These are phyloP conservation scores for Sanghuangporus sanghuang DNA, from an alignment of 1,284 basidiomycete genomes.

Conservation along the genomic window DNA sequence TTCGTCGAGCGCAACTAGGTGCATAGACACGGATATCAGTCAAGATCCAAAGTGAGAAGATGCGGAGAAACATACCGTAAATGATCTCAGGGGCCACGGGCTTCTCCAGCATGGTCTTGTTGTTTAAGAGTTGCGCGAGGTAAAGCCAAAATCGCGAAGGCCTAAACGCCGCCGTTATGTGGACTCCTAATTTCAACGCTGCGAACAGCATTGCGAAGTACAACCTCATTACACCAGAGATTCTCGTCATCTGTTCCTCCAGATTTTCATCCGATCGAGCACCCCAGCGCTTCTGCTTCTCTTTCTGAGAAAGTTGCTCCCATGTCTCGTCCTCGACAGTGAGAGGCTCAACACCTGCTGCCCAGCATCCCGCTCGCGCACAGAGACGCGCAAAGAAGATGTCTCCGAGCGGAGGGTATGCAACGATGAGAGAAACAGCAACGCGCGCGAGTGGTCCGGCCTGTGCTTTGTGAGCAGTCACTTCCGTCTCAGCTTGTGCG, in stretches of 20 bases:
- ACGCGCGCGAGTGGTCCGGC: constrained; percentile 83
- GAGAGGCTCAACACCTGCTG: constrained; percentile 47
- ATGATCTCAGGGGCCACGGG: constrained; percentile 59
- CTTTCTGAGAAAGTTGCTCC: constrained; percentile 34
- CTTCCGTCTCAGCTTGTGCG: constrained; percentile 92
- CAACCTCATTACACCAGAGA: constrained; percentile 81
- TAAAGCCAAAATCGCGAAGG: constrained; percentile 64
- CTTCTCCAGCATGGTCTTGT: constrained; percentile 44
- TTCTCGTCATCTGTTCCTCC: constrained; percentile 69
- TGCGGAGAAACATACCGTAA: constrained; percentile 42
- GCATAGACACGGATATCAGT: constrained; percentile 13
- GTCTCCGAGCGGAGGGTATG: constrained; percentile 56
- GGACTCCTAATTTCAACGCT: constrained; percentile 27
- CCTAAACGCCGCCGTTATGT: constrained; percentile 38
- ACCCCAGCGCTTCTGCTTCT: constrained; percentile 70
- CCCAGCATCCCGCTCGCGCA: constrained; percentile 75
- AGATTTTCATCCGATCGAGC: constrained; percentile 51
- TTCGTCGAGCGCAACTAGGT: constrained; percentile 66
- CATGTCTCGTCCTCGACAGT: constrained; percentile 28
- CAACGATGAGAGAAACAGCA: constrained; percentile 61
- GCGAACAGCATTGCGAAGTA: constrained; percentile 76
- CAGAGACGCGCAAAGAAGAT: constrained; percentile 84
- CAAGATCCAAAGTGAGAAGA: constrained; percentile 20
- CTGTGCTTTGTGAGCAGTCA: constrained; percentile 82
- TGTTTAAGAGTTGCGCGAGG: constrained; percentile 54